phyloP scores from a whole-genome alignment of 1,139 yeast species.

The Blastobotrys raffinosifermentans region DNA sequence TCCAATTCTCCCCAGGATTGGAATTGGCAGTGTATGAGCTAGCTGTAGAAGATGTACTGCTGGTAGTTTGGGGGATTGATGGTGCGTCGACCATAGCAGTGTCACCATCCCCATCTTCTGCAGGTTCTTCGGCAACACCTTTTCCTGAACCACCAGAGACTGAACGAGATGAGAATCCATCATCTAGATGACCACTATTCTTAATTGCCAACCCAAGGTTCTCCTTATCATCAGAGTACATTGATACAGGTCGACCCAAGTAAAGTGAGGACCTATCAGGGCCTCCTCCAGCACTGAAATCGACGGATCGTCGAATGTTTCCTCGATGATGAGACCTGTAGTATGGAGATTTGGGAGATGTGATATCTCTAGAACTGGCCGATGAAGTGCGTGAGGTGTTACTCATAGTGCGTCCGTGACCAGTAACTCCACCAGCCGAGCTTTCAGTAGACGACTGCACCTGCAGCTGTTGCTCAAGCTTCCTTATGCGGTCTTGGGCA shows the following conservation, averaged over 20 bases:
- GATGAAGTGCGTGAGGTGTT: conserved; percentile 12
- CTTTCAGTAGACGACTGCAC: conserved; percentile 4
- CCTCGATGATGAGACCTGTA: conserved; percentile 5
- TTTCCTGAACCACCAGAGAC: background rate
- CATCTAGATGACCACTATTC: background rate
- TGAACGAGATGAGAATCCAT: conserved; percentile 3
- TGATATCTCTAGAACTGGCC: conserved; percentile 2
- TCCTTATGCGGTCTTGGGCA: conserved; percentile 43
- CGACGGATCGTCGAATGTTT: conserved; percentile 18
- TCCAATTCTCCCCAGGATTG: conserved; percentile 67
- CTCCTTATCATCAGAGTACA: conserved; percentile 13
- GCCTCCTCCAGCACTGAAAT: conserved; percentile 12
- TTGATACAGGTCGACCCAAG: no score
- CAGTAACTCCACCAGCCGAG: conserved; percentile 3
- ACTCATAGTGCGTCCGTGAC: conserved; percentile 12
- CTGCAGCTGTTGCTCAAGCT: conserved; percentile 37
- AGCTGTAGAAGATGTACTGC: conserved; percentile 4
- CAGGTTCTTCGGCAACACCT: background rate
- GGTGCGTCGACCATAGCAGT: conserved; percentile 11
- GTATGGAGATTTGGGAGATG: conserved; percentile 19
- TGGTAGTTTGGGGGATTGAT: conserved; percentile 1
- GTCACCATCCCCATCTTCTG: conserved; percentile 11
- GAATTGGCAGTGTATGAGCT: no score
- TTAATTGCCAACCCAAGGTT: conserved; percentile 7
- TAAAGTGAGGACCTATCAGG: conserved; percentile 7